Evolutionary conservation across 768 basidiomycete species (phyloP), one percentile per base, ranked within the genome.

Genomic region (Phanerodontia chrysosporium): DNA sequence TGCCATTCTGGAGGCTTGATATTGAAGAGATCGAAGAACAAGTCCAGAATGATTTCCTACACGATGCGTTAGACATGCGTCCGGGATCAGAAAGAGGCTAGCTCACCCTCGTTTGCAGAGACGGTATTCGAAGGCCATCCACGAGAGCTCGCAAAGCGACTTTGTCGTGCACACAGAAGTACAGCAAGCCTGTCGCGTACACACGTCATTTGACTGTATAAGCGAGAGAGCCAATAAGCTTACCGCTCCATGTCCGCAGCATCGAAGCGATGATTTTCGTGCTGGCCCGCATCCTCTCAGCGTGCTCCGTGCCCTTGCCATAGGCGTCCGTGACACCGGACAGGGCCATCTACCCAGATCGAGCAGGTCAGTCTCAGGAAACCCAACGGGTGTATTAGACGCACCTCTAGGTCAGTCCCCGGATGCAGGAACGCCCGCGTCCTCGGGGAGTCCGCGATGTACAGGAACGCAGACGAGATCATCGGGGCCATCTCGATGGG

Each of bases 1-100:
- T 92, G 92, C 94, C 95, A 98, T 46, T 89, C 89, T 1, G 94
- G 91, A 0, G 90, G 82, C 70, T 92, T 92, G 73, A 98, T 95
- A 57, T 94, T 92, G 21, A 99, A 75, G 18, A 95, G 78, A 61
- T 92, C 90, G 66, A 98, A 98, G 66, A 98, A 90, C 83, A 97
- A 89, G 65, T 98, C 93, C 54, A 98, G 76, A 35, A 98, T 79
- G 29, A 94, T 84, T 76, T 98, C 96, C 95, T 97, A 65, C 18
- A 67, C 46, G 4, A 2, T 59, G 21, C 5, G 29, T 58, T 10
- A 61, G 51, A 45, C n/a, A n/a, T 42, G 22, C 14, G 12, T 53
- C 18, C 36, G 21, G 16, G 45, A 55, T 18, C 36, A 18, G 49
- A n/a, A 12, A 46, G 46, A 21, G 1, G n/a, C 2, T 12, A 64